Evolutionary conservation across 768 basidiomycete genomes (phyloP), one percentile per base, ranked within the genome.

Genomic region (Fistulinella prunicolor): DNA sequence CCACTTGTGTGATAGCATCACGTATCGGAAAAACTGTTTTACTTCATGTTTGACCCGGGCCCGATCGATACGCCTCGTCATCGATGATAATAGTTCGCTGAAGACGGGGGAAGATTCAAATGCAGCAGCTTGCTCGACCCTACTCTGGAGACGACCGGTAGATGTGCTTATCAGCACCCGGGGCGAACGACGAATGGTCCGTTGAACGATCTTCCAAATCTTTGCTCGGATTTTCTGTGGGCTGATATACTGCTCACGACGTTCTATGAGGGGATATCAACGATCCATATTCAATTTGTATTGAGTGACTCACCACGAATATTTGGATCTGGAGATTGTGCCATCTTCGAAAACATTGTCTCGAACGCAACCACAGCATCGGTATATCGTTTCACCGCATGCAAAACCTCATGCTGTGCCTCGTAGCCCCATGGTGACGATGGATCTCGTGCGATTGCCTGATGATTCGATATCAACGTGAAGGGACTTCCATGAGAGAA

Each of bases 1-100:
- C n/a, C n/a, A n/a, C n/a, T n/a, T 49, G 29, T 49, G 48, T 14
- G 48, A 49, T 1, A 49, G 29, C 48, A 47, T 47, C 6, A 28
- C 38, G 12, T 49, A 49, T 30, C 19, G 26, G 43, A 46, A 49
- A 22, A 30, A 38, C 22, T 14, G 35, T 32, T 17, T 20, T 8
- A 46, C 38, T 21, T 39, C 36, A 14, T 12, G 43, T 23, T 49
- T 46, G 29, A 49, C 10, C 26, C 26, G 10, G 26, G 6, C 26
- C 26, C 26, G 26, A 10, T 46, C 40, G 4, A 41, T 29, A 12
- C 26, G 26, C 19, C n/a, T 41, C 17, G 40, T 41, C 40, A 36
- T 36, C 13, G 26, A 6, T 28, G 26, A 28, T n/a, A n/a, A n/a
- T n/a, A n/a, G n/a, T n/a, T n/a, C n/a, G n/a, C n/a, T n/a, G n/a